Conservation (phyloP, 1,284 basidiomycete genomes). For the Moesziomyces parantarcticus region DNA sequence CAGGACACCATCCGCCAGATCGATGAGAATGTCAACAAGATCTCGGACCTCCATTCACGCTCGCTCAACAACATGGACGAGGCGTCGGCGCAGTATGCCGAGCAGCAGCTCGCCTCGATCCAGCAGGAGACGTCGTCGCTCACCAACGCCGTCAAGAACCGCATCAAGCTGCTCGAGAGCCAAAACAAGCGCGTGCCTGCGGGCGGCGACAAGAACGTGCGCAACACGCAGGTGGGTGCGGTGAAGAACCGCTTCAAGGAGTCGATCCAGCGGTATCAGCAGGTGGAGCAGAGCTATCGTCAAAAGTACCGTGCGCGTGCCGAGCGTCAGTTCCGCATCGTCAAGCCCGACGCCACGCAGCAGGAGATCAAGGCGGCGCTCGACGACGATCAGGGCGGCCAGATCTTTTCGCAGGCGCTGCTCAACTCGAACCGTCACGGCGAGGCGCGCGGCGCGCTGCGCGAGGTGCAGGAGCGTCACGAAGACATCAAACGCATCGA, state of each 20-base stretch:
- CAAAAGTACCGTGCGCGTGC: slow-evolving; percentile 92
- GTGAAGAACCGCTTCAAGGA: slow-evolving; percentile 70
- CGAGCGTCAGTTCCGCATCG: slow-evolving; percentile 95
- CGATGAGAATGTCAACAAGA: slow-evolving; percentile 64
- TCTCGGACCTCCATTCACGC: slow-evolving; percentile 65
- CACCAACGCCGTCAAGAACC: slow-evolving; percentile 65
- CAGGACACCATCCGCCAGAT: slow-evolving; percentile 65
- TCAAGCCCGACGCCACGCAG: slow-evolving; percentile 85
- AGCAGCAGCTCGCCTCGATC: slow-evolving; percentile 57
- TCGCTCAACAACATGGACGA: slow-evolving; percentile 67
- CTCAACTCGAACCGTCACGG: slow-evolving; percentile 81
- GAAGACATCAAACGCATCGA: slow-evolving; percentile 89
- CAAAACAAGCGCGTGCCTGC: slow-evolving; percentile 55
- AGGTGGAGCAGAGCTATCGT: slow-evolving; percentile 91
- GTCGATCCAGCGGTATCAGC: slow-evolving; percentile 75
- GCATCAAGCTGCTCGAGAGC: slow-evolving; percentile 61
- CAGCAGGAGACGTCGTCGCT: slow-evolving; percentile 60
- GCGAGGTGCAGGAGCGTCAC: slow-evolving; percentile 90
- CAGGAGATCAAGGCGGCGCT: slow-evolving; percentile 81
- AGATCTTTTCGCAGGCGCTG: slow-evolving; percentile 89
- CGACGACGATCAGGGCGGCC: slow-evolving; percentile 78
- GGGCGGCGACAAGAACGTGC: slow-evolving; percentile 66
- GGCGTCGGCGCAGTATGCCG: slow-evolving; percentile 63
- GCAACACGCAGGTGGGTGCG: slow-evolving; percentile 72
- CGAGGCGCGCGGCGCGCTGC: slow-evolving; percentile 83